Evolutionary conservation across 306 rosid genomes (phyloP).

Genomic region (Boehmeria nivea): DNA sequence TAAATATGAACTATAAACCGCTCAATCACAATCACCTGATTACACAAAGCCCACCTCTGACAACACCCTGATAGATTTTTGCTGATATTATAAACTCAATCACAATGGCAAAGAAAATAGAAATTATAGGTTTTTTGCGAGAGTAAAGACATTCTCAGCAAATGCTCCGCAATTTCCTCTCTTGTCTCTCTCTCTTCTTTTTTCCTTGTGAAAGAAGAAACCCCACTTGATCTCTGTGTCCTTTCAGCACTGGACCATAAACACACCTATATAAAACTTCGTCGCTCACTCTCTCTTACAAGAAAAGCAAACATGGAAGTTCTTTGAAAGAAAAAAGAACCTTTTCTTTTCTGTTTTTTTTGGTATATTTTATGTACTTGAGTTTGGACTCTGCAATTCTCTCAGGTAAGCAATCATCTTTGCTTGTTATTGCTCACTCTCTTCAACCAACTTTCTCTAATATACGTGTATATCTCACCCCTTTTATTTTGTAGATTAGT

Average conservation of each 20-base stretch:
- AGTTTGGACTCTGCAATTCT: conserved; percentile 6
- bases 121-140: neutral
- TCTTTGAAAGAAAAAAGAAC: neutral
- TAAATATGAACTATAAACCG: too few relatives aligned
- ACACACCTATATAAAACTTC: neutral
- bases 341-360: neutral
- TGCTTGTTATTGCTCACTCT: neutral
- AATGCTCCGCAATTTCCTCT: conserved; percentile 27
- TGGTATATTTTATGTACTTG: neutral
- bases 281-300: conserved; percentile 17
- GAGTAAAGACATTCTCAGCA: conserved; percentile 14
- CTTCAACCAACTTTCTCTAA: neutral
- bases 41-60: neutral
- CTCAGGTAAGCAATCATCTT: conserved; percentile 23
- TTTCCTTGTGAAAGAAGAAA: neutral
- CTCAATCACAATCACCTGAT: too few relatives aligned
- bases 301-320: conserved; percentile 12
- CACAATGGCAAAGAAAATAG: neutral
- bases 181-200: neutral
- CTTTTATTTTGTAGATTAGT: too few relatives aligned
- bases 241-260: neutral
- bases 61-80: neutral
- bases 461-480: too few relatives aligned
- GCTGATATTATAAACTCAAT: conserved; percentile 9
- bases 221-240: neutral